A percentile compares a stretch with the other conserved stretches of the same genome.
Conservation (phyloP, 139 green algal genomes). For the Chlorella sp. region DNA sequence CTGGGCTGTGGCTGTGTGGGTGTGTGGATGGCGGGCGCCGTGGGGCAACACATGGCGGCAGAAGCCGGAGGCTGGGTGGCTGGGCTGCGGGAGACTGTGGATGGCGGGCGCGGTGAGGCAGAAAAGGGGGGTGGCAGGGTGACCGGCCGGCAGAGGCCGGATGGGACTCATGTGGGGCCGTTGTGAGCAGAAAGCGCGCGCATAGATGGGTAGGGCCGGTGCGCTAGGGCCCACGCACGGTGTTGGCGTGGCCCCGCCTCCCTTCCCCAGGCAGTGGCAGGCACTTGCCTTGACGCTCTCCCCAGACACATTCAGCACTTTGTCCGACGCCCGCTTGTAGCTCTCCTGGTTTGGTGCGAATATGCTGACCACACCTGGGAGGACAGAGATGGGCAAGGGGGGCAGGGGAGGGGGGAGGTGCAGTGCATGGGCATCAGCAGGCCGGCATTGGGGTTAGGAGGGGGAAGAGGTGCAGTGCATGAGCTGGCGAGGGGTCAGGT, state of each 20-base stretch:
- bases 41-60: too few species aligned
- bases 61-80: not conserved
- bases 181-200: not conserved
- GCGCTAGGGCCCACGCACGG: not conserved
- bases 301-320: conserved; percentile 49
- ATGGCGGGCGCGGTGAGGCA: not conserved
- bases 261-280: not conserved
- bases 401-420: not conserved
- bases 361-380: conserved; percentile 47
- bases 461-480: too few species aligned
- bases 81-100: not conserved
- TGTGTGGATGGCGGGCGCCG: not conserved
- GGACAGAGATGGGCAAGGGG: not conserved
- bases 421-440: too few species aligned
- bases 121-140: not conserved
- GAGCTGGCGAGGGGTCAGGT: too few species aligned
- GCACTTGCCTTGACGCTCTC: conserved; percentile 31
- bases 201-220: not conserved
- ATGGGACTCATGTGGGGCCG: not conserved
- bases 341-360: conserved; percentile 51
- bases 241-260: not conserved
- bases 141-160: not conserved
- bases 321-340: conserved; percentile 32
- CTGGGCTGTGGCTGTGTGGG: not conserved
- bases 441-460: not conserved